phyloP scores from a whole-genome alignment of 192 early-diverging fungal genomes.

The Bifiguratus adelaidae region DNA sequence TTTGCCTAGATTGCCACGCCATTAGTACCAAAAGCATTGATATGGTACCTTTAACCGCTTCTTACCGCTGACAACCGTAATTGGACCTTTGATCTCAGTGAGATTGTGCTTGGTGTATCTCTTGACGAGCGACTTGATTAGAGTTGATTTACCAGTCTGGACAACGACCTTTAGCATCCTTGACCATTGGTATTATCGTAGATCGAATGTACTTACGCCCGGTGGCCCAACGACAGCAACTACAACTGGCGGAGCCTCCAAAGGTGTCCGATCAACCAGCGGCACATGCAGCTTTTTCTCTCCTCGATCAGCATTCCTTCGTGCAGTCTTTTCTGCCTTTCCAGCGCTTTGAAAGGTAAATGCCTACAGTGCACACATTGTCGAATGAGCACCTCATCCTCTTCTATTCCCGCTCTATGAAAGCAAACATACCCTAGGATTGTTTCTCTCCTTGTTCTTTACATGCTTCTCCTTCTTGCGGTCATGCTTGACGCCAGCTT shows the following conservation, averaged over 20 bases:
- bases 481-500: conserved; percentile 80
- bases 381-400: neutral
- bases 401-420: neutral
- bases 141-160: conserved; percentile 91
- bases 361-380: conserved; percentile 29
- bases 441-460: conserved; percentile 71
- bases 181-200: neutral
- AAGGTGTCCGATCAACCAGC: conserved; percentile 84
- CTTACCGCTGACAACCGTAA: conserved; percentile 88
- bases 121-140: conserved; percentile 93
- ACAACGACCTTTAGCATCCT: neutral
- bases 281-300: conserved; percentile 95
- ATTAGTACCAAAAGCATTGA: neutral
- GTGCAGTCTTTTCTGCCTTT: conserved; percentile 66
- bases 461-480: conserved; percentile 66
- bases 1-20: conserved; percentile 39
- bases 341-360: conserved; percentile 60
- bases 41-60: neutral
- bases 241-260: conserved; percentile 84
- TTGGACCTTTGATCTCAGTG: conserved; percentile 85
- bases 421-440: conserved; percentile 57
- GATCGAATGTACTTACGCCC: conserved; percentile 36
- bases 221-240: conserved; percentile 96
- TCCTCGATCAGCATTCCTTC: conserved; percentile 74
- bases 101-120: conserved; percentile 91